Conservation (phyloP, 257 asterid species). For the Nicotiana benthamiana region DNA sequence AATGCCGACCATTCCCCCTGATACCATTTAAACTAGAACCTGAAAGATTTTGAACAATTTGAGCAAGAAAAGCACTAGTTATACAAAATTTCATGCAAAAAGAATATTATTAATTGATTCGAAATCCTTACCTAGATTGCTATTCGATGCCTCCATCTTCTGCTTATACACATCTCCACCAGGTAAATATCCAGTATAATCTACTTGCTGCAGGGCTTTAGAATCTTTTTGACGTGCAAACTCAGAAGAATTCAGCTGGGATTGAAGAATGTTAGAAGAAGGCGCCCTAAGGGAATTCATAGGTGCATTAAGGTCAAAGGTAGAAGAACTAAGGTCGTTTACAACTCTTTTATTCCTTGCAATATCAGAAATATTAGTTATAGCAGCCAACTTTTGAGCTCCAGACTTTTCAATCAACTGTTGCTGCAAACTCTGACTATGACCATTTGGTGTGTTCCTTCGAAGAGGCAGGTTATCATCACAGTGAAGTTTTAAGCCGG, state of each 20-base stretch:
- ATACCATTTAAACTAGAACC: conserved; percentile 38
- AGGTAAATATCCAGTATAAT: background rate
- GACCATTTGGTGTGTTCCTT: conserved; percentile 25
- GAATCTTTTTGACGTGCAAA: conserved; percentile 27
- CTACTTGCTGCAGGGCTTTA: conserved; percentile 24
- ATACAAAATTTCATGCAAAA: too few relatives aligned
- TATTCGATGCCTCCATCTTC: background rate
- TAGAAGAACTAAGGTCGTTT: conserved; percentile 15
- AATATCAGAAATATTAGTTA: conserved; percentile 24
- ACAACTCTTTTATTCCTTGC: conserved; percentile 27
- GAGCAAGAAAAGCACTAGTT: background rate
- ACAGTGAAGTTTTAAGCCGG: conserved; percentile 30
- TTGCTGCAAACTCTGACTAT: conserved; percentile 26
- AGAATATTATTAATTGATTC: background rate
- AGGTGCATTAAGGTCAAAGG: conserved; percentile 26
- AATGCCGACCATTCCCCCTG: conserved; percentile 29
- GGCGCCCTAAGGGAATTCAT: conserved; percentile 42
- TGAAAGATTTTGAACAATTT: conserved; percentile 12
- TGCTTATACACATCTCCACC: background rate
- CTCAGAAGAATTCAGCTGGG: conserved; percentile 33
- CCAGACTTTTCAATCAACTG: conserved; percentile 28
- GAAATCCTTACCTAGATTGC: background rate
- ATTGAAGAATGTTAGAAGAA: conserved; percentile 49
- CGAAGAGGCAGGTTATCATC: conserved; percentile 26
- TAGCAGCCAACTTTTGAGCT: conserved; percentile 28